Evolutionary conservation across 2,329 filamentous ascomycete species (phyloP), one percentile per base, ranked within the genome.

Genomic region (Xylariaceae sp.): DNA sequence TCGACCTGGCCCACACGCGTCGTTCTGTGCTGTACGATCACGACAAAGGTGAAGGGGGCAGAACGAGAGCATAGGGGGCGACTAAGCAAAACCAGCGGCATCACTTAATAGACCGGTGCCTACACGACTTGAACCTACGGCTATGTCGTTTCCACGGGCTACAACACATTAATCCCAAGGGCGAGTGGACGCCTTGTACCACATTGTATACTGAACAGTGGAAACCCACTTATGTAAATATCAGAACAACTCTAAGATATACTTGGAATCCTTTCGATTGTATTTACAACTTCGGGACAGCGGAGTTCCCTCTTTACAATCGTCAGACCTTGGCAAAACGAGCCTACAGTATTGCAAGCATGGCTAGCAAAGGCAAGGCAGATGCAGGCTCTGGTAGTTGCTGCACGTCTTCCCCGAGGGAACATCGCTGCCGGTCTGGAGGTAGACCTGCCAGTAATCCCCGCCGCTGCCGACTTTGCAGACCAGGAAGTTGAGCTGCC

Each of bases 361-460:
- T 18, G n/a, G 17, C 32, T 38, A 69, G 35, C 70, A 73, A 26
- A 74, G 49, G 46, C 70, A 74, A 21, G 71, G 72, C 50, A 74
- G 53, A 57, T 76, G 73, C 39, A 76, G 59, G 18, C 69, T 73
- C 61, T 74, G 70, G 42, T 69, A 73, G 52, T 74, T 74, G 47
- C 68, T 74, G 49, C 72, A 76, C 4, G 62, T 68, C 55, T 60
- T 61, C 2, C 69, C 71, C 36, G 62, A 65, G 2, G 72, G 71
- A 24, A 59, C 60, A 27, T 71, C 68, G 34, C 64, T 70, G 1
- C 72, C 71, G 2, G 68, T 74, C 57, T 76, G 72, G 31, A 76
- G 55, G 47, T 67, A 76, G 11, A 75, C 48, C 55, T 72, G 68
- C 56, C 69, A 75, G 34, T 70, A 74, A 5, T 56, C 52, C 1